These are phyloP conservation scores for Haberlea rhodopensis DNA, from an alignment of 257 asterid genomes.

Conservation along the genomic window DNA sequence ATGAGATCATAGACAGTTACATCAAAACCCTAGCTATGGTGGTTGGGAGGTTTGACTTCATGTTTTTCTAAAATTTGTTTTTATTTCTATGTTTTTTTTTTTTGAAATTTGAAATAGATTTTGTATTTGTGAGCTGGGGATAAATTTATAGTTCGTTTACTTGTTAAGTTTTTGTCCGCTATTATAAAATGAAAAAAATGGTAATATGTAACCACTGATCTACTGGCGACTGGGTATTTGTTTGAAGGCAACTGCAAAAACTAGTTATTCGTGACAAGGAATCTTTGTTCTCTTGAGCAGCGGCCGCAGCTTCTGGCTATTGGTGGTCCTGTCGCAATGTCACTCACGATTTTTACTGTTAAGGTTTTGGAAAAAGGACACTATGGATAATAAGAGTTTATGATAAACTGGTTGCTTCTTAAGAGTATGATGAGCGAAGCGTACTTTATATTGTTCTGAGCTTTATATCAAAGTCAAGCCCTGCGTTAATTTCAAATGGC, in stretches of 20 bases:
- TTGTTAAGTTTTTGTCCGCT: not conserved
- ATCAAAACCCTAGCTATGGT: constrained; percentile 71
- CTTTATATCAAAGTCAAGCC: not conserved
- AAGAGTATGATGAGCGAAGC: not conserved
- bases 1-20: constrained; percentile 68
- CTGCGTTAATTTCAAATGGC: not conserved
- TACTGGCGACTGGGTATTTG: not conserved
- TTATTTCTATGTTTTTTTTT: not conserved
- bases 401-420: too few species aligned
- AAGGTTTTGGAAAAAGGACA: not conserved
- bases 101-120: not conserved
- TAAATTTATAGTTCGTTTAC: too few species aligned
- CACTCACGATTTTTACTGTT: not conserved
- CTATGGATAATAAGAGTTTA: too few species aligned
- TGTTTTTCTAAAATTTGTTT: not conserved
- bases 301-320: too few species aligned
- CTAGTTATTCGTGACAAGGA: too few species aligned
- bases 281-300: too few species aligned
- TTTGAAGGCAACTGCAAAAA: not conserved
- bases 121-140: not conserved
- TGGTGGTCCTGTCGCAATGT: too few species aligned
- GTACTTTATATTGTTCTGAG: not conserved
- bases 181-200: not conserved
- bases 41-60: constrained; percentile 63
- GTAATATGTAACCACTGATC: not conserved